Conservation (phyloP, 495 filamentous ascomycete genomes). For the Daldinia vernicosa region DNA sequence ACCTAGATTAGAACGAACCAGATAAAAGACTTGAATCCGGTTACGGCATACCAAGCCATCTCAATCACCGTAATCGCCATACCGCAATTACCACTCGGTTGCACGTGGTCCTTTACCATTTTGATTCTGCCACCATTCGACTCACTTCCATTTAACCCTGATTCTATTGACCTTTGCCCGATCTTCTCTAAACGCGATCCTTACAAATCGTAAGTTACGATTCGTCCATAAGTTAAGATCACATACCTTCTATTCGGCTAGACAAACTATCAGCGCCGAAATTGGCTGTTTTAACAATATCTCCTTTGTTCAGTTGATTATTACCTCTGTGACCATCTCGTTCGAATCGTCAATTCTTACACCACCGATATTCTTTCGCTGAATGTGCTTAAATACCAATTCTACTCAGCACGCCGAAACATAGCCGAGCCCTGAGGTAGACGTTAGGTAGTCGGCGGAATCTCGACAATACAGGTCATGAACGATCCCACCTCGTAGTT, state of each 20-base stretch:
- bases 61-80: background rate
- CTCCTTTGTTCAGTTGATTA: background rate
- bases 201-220: background rate
- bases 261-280: background rate
- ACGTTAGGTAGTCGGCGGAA: constrained; percentile 10
- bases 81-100: background rate
- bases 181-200: background rate
- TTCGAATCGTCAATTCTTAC: background rate
- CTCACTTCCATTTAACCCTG: background rate
- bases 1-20: background rate
- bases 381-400: background rate
- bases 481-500: constrained; percentile 26
- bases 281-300: background rate
- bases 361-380: background rate
- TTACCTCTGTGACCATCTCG: background rate
- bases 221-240: background rate
- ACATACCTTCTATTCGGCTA: background rate
- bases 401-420: background rate
- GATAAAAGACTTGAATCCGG: background rate
- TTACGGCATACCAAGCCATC: background rate
- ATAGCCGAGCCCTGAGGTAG: constrained; percentile 3
- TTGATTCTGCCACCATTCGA: background rate
- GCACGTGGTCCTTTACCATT: constrained; percentile 10
- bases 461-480: constrained; percentile 32
- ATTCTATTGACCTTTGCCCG: background rate